Conservation (phyloP, 257 asterid species). For the Mentha longifolia region DNA sequence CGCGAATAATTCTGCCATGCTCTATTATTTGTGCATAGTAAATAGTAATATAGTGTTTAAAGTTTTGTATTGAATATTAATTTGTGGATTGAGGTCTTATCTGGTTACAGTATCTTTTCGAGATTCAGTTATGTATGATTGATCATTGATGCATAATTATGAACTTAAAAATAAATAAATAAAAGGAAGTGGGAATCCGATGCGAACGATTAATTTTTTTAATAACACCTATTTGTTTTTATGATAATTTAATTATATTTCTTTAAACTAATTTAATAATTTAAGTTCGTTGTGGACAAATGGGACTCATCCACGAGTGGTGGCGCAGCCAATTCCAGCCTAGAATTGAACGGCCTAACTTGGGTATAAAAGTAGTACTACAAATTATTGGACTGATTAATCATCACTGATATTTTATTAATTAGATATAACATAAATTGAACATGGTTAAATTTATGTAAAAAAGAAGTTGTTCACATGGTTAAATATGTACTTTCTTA, state of each 20-base stretch:
- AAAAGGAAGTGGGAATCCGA: neutral
- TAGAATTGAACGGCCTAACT: slow-evolving; percentile 16
- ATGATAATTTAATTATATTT: neutral
- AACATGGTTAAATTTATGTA: too few species aligned
- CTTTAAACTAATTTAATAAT: too few species aligned
- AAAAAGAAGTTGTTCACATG: too few species aligned
- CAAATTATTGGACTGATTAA: neutral
- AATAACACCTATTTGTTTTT: neutral
- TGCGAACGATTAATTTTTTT: neutral
- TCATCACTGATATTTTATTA: too few species aligned
- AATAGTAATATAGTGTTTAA: too few species aligned
- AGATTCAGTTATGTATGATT: neutral
- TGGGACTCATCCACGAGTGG: neutral
- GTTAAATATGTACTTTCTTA: too few species aligned
- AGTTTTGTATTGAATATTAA: too few species aligned
- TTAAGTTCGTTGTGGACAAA: neutral
- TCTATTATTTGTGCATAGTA: neutral
- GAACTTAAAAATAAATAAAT: neutral
- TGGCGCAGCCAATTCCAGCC: neutral
- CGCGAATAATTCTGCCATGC: neutral
- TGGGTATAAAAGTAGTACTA: neutral
- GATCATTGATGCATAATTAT: neutral
- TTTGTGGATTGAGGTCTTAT: neutral
- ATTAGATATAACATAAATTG: too few species aligned
- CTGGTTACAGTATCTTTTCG: neutral